Evolutionary conservation across 805 yeast species (phyloP), one percentile per base, ranked within the genome.

Genomic region (Wickerhamiella australiensis): DNA sequence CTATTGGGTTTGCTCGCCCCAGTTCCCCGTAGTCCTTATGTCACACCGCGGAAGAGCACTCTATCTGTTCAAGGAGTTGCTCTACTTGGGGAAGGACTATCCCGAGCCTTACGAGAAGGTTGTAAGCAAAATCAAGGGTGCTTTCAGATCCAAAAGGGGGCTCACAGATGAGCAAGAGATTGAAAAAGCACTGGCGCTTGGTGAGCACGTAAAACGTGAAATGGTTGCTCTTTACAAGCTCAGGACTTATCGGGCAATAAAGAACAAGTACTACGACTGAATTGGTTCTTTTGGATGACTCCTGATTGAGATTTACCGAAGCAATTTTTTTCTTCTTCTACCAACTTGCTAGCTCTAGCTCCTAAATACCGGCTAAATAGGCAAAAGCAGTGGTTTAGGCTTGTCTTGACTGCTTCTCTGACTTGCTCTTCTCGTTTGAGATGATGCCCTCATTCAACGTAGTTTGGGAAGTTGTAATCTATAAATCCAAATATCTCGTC

Each of bases 141-240:
- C 67, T 11, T 67, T 63, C 54, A 55, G 57, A 43, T 53, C 49
- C 31, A 61, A 65, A 41, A 50, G 56, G 7, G 53, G 50, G 6
- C 46, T 66, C 9, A 43, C 54, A 3, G 56, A 53, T 13, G 49
- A 38, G 3, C 49, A 42, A 23, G 64, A 65, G 40, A 59, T 67
- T 20, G 62, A 61, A 47, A 51, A 57, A 40, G 63, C 62, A 5
- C 53, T 67, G 29, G 59, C 53, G 12, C 56, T 57, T 25, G 71
- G 69, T 7, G 70, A 65, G 50, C 65, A 63, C 51, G 60, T 67
- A 49, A 66, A 67, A 52, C 56, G 59, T 31, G 71, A 67, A 48
- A 53, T 67, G 44, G 57, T 55, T n/a, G 69, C 71, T 1, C 48
- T 67, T 13, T 64, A 67, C 48, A 57, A 61, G 33, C 51, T 67